Evolutionary conservation across 768 basidiomycete species (phyloP), one percentile per base, ranked within the genome.

Genomic region (Hysterangium stoloniferum): DNA sequence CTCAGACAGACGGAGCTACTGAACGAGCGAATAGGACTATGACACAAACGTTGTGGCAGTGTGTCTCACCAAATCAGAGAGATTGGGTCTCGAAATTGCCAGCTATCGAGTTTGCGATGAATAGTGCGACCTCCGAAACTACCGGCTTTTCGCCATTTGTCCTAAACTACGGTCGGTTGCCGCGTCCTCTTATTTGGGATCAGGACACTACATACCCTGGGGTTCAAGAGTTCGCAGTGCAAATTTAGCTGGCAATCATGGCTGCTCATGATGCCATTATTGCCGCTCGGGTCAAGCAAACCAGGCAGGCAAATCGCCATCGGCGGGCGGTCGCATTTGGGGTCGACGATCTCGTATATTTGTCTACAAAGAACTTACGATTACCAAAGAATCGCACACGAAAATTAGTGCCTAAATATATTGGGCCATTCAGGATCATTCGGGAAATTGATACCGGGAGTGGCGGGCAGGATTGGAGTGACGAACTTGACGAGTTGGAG

Each of bases 141-240:
- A 71, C 69, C 0, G 66, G 67, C 6, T 68, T 59, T 48, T 42
- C 65, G 4, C 71, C 69, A 0, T 72, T 71, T 56, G 65, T 65
- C 49, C 53, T 69, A 7, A 68, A 67, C 36, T 54, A 52, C 17
- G 67, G 70, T 1, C 50, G 58, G 3, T 56, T 62, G 56, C 69
- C 67, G 0, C 53, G 54, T 2, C 43, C 65, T 0, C 59, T 71
- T 57, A 58, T 66, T 13, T 68, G 67, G 68, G 48, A 59, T 4
- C 17, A 27, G 0, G 7, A n/a, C 5, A 27, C 45, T n/a, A 65
- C 64, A 43, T 65, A 56, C 52, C 61, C 62, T 0, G 69, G 69
- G 1, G 63, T 71, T 0, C 15, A 57, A 0, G 52, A 9, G 0
- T 71, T 64, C 42, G 64, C 63, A 0, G 54, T 59, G 8, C 12